These are phyloP conservation scores for Penicillium sp. DNA, from an alignment of 2,329 filamentous ascomycete genomes.

Conservation along the genomic window DNA sequence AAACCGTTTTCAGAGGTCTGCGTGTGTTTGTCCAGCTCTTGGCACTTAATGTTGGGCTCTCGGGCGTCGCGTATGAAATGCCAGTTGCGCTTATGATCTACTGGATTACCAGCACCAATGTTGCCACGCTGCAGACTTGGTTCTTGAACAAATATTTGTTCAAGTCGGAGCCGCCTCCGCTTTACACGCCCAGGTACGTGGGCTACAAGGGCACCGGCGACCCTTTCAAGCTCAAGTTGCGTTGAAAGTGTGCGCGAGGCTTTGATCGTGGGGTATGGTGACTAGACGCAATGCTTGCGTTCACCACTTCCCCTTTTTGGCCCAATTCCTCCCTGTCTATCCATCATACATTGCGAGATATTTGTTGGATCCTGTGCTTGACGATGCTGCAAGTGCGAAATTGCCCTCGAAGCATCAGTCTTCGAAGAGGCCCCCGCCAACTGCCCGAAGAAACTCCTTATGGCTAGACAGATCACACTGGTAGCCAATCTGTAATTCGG, in stretches of 20 bases:
- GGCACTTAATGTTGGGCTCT: constrained; percentile 40
- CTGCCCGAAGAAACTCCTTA: no score
- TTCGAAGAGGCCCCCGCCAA: no score
- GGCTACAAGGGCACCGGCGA: not conserved
- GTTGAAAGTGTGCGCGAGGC: not conserved
- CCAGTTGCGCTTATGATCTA: constrained; percentile 50
- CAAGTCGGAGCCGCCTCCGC: constrained; percentile 27
- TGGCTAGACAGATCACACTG: no score
- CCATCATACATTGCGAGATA: no score
- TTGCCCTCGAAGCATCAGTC: no score
- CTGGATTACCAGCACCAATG: constrained; percentile 48
- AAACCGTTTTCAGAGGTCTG: constrained; percentile 26
- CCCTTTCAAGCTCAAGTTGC: constrained; percentile 6
- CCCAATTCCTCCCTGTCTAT: no score
- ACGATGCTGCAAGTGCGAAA: no score
- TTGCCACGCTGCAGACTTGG: constrained; percentile 42
- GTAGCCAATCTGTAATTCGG: no score
- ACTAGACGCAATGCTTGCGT: no score
- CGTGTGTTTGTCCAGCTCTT: constrained; percentile 35
- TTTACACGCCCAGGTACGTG: constrained; percentile 1
- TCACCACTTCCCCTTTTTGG: no score
- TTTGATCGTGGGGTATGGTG: no score
- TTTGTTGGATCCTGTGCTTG: no score
- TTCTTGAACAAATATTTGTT: constrained; percentile 44
- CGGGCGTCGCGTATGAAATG: constrained; percentile 34